These are phyloP conservation scores for Ophiostoma ulmi DNA, from an alignment of 2,329 filamentous ascomycete species.

Conservation along the genomic window DNA sequence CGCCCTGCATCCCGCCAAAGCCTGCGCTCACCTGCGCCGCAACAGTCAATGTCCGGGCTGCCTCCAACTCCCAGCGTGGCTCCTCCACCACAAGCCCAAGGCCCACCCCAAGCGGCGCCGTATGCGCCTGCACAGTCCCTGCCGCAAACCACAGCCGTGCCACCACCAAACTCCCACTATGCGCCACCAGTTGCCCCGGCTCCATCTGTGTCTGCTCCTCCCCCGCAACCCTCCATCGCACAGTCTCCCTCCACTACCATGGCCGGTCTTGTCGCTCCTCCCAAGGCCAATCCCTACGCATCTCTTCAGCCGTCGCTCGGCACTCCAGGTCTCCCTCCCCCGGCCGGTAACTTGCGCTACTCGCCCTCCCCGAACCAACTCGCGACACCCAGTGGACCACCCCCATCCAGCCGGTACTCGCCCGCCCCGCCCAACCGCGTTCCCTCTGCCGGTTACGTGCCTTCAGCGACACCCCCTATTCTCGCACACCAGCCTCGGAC, in stretches of 20 bases:
- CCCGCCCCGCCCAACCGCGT: constrained; percentile 43
- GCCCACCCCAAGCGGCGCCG: constrained; percentile 28
- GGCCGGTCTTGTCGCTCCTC: constrained; percentile 45
- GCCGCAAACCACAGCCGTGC: background rate
- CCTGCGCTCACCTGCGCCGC: constrained; percentile 42
- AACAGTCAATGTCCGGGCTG: constrained; percentile 20
- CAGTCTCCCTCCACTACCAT: constrained; percentile 17
- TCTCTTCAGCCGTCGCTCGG: constrained; percentile 37
- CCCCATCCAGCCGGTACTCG: constrained; percentile 50
- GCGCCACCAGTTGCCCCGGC: constrained; percentile 21
- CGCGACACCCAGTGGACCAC: constrained; percentile 36
- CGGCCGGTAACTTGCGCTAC: constrained; percentile 46
- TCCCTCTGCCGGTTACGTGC: constrained; percentile 38
- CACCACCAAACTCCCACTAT: constrained; percentile 4
- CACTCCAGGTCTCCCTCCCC: constrained; percentile 20
- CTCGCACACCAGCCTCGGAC: constrained; percentile 59
- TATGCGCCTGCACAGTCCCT: constrained; percentile 22
- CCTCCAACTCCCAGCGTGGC: constrained; percentile 9
- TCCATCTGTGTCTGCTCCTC: background rate
- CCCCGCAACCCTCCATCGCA: background rate
- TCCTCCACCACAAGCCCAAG: constrained; percentile 21
- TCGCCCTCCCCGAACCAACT: constrained; percentile 52
- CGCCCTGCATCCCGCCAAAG: constrained; percentile 55
- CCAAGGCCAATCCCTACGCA: constrained; percentile 51
- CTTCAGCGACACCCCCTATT: constrained; percentile 38